Evolutionary conservation across 1,284 basidiomycete genomes (phyloP).

Genomic region (Apiotrichum montevideense): DNA sequence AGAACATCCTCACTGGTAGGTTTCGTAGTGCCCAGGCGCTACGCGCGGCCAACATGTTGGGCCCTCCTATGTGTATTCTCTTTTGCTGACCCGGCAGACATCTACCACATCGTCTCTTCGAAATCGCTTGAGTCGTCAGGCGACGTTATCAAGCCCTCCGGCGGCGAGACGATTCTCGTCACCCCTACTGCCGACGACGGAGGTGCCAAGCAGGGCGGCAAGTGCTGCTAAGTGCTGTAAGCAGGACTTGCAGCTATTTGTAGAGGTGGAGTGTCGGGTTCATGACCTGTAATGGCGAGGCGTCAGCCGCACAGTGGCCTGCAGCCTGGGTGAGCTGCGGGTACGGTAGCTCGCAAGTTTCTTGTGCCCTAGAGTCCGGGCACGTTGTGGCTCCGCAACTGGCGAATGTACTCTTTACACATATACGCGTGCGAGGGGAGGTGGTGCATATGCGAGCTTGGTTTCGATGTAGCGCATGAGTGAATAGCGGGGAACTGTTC

Average conservation of each 20-base stretch:
- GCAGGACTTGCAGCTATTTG: background rate
- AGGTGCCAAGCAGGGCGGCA: slow-evolving; percentile 43
- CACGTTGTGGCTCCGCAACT: slow-evolving; percentile 13
- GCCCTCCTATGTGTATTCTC: too few relatives aligned
- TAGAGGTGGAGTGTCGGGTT: slow-evolving; percentile 3
- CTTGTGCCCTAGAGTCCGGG: slow-evolving; percentile 11
- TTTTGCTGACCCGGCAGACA: slow-evolving; percentile 55
- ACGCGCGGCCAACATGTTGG: background rate
- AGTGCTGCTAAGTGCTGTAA: slow-evolving; percentile 41
- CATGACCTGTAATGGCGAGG: slow-evolving; percentile 19
- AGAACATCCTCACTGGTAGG: slow-evolving; percentile 88
- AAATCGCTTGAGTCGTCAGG: slow-evolving; percentile 76
- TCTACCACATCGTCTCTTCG: slow-evolving; percentile 90
- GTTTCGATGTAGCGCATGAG: too few relatives aligned
- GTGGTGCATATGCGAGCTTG: background rate
- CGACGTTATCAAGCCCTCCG: slow-evolving; percentile 61
- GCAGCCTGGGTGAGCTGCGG: background rate
- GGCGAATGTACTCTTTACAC: slow-evolving; percentile 19
- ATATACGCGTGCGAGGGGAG: background rate
- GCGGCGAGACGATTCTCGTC: slow-evolving; percentile 69
- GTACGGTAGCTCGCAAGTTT: slow-evolving; percentile 6
- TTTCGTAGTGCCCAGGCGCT: slow-evolving; percentile 4
- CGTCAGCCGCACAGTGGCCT: background rate
- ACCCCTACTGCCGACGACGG: slow-evolving; percentile 52
- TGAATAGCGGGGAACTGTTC: too few relatives aligned